Base-by-base conservation (phyloP, 2,329 filamentous ascomycete species). In the Fusarium circinatum region DNA sequence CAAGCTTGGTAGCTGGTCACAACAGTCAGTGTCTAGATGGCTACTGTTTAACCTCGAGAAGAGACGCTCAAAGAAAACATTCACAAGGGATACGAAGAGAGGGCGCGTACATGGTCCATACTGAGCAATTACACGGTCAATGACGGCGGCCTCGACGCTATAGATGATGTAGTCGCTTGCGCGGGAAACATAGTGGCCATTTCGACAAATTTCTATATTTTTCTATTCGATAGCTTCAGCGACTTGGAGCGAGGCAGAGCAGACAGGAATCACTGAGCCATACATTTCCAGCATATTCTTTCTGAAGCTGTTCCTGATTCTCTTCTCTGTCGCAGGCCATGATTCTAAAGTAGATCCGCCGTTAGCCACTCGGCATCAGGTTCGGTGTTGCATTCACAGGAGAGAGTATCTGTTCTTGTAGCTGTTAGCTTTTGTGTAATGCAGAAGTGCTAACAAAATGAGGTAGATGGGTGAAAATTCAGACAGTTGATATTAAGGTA, bases 151-250 rank as follows among this genome's bases (percentile, higher is more conserved):
- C 84, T 98, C 96, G 83, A 99, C 96, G 84, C 93, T 97, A 89
- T 99, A 99, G 82, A 99, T 95, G 85, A 98, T 98, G 84, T 95
- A 98, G 88, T 98, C 96, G 91, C 95, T 98, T 83, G 92, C 91
- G 85, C 96, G 92, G 78, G 96, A 98, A 78, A 99, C 96, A 82
- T 96, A 89, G 85, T 98, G 95, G 78, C 97, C 97, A 89, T 98
- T 98, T 82, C 90, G 92, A 82, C 96, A 91, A 79, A 99, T 96
- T 83, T 93, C 91, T 87, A 99, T 87, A 86, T 91, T 91, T 81
- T 89, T 92, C 96, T 85, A 82, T 79, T 77, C 81, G 78, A 82
- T 67, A 80, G 77, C 85, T 86, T 89, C 87, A 89, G 87, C 84
- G 84, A 78, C 68, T 65, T 65, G 73, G 75, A 49, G 71, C 71